phyloP scores from a whole-genome alignment of 257 asterid species.

The Nicotiana obtusifolia region DNA sequence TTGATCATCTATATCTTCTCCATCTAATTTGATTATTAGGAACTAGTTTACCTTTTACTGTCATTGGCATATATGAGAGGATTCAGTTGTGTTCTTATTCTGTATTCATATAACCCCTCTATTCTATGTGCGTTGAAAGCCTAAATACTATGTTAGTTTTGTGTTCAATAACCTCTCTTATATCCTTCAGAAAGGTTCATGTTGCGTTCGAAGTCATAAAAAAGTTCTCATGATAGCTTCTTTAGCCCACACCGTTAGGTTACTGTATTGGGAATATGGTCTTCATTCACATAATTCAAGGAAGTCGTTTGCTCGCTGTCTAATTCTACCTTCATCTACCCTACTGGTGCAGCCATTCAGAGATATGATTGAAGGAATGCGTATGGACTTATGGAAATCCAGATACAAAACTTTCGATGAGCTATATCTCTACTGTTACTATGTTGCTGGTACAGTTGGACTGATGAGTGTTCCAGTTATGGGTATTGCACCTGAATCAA shows the following conservation, averaged over 20 bases:
- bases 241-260: no score
- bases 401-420: conserved; percentile 88
- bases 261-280: no score
- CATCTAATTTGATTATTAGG: background rate
- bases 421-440: conserved; percentile 82
- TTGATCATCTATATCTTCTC: background rate
- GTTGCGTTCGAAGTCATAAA: no score
- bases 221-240: no score
- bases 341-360: conserved; percentile 71
- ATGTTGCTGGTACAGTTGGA: conserved; percentile 98
- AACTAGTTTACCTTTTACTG: no score
- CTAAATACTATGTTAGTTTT: no score
- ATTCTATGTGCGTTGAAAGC: no score
- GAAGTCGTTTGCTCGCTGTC: background rate
- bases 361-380: conserved; percentile 99
- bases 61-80: no score
- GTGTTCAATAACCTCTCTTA: no score
- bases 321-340: background rate
- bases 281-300: no score
- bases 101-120: background rate
- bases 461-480: conserved; percentile 98
- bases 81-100: no score
- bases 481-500: conserved; percentile 94
- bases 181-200: no score
- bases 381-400: conserved; percentile 84